phyloP scores from a whole-genome alignment of 108 stramenopile genomes.

The Cyclotella cryptica region DNA sequence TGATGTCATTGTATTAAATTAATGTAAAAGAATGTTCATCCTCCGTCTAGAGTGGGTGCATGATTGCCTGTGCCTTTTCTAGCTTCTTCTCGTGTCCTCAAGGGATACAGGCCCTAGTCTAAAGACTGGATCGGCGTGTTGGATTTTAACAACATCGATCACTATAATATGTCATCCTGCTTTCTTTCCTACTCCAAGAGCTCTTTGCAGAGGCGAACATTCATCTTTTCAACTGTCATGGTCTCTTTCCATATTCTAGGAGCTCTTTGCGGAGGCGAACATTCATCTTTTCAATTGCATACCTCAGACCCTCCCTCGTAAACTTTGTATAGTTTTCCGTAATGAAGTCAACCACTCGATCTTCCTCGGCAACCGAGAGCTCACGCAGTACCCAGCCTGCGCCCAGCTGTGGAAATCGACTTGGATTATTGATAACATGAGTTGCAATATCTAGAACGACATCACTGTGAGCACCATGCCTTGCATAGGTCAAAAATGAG shows the following conservation, averaged over 20 bases:
- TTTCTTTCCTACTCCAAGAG: slow-evolving; percentile 11
- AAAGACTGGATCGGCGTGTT: too few relatives aligned
- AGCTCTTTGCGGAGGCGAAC: slow-evolving; percentile 2
- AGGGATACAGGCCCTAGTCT: too few relatives aligned
- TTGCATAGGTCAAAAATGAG: slow-evolving; percentile 4
- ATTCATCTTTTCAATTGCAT: slow-evolving; percentile 22
- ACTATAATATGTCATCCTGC: neutral
- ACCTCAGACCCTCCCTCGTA: slow-evolving; percentile 13
- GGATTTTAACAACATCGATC: too few relatives aligned
- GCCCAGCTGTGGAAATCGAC: slow-evolving; percentile 14
- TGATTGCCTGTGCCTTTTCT: too few relatives aligned
- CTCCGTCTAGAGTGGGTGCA: too few relatives aligned
- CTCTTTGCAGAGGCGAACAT: neutral
- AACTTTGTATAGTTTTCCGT: slow-evolving; percentile 4
- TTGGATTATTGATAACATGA: slow-evolving; percentile 3
- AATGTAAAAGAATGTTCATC: too few relatives aligned
- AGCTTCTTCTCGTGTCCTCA: too few relatives aligned
- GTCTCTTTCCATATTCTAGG: slow-evolving; percentile 2
- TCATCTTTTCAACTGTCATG: slow-evolving; percentile 21
- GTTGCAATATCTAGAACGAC: slow-evolving; percentile 3
- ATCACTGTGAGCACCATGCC: neutral
- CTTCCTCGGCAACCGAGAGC: slow-evolving; percentile 1
- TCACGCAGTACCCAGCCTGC: slow-evolving; percentile 17
- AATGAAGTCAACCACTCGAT: slow-evolving; percentile 11
- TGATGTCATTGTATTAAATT: too few relatives aligned